A percentile compares a stretch with the other conserved stretches of the same genome.
Conservation (phyloP, 2,329 filamentous ascomycete genomes). For the Claviceps cyperi region DNA sequence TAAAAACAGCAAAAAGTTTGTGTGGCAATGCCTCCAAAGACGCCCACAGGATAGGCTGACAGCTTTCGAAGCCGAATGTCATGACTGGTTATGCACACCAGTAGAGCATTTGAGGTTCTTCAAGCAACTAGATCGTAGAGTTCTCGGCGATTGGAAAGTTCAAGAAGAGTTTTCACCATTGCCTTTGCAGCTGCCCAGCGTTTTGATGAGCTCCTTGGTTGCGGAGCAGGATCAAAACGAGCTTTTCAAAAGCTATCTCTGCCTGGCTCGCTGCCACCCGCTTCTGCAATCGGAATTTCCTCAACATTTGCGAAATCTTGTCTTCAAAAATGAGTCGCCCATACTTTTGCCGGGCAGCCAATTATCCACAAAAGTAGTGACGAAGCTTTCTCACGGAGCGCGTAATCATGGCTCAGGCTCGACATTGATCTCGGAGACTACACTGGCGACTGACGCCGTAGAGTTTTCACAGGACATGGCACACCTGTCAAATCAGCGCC, state of each 20-base stretch:
- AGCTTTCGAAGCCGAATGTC: constrained; percentile 14
- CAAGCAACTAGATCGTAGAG: constrained; percentile 15
- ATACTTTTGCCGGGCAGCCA: background rate
- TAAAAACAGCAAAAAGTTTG: constrained; percentile 14
- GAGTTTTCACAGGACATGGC: background rate
- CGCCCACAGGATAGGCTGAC: constrained; percentile 14
- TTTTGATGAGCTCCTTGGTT: constrained; percentile 5
- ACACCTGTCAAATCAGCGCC: background rate
- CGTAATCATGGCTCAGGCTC: background rate
- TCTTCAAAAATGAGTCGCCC: background rate
- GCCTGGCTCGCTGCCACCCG: constrained; percentile 1
- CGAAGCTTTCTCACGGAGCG: background rate
- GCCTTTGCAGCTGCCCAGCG: constrained; percentile 18
- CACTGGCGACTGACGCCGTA: background rate
- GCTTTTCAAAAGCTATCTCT: background rate
- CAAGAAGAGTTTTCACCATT: constrained; percentile 18
- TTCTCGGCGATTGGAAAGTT: constrained; percentile 14
- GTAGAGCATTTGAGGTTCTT: constrained; percentile 18
- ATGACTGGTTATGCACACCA: constrained; percentile 22
- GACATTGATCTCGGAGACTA: background rate
- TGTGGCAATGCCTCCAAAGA: constrained; percentile 18
- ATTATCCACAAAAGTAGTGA: background rate
- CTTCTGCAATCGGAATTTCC: constrained; percentile 3
- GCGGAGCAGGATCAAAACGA: background rate
- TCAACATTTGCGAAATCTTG: background rate